Evolutionary conservation across 129 eudicot species (phyloP).

Genomic region (Helichrysum umbraculigerum): DNA sequence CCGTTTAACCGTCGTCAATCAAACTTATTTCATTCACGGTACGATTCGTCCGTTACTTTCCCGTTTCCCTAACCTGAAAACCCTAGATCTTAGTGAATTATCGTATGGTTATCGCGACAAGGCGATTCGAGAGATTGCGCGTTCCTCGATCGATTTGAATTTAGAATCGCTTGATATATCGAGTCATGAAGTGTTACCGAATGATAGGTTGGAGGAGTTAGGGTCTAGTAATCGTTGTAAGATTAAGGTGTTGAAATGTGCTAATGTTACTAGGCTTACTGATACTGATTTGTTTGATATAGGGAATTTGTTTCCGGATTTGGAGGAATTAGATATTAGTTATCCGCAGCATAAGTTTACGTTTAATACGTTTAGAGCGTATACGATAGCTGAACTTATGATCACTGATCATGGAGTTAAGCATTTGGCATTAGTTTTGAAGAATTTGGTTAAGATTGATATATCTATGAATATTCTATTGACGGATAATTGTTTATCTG

Average conservation of each 20-base stretch:
- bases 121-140: constrained; percentile 32
- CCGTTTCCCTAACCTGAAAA: constrained; percentile 45
- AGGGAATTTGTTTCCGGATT: constrained; percentile 29
- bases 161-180: constrained; percentile 46
- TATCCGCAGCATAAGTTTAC: constrained; percentile 40
- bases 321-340: constrained; percentile 65
- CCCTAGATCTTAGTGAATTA: constrained; percentile 43
- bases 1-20: constrained; percentile 31
- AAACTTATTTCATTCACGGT: constrained; percentile 38
- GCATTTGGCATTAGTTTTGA: constrained; percentile 36
- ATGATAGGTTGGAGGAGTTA: constrained; percentile 30
- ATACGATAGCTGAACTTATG: constrained; percentile 18
- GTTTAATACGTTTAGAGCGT: neutral
- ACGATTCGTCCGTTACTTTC: constrained; percentile 35
- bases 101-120: constrained; percentile 20
- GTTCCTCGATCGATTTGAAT: constrained; percentile 20
- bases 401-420: constrained; percentile 55
- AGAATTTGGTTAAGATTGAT: constrained; percentile 39
- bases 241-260: constrained; percentile 56
- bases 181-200: constrained; percentile 34
- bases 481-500: constrained; percentile 40
- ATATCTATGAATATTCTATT: constrained; percentile 51
- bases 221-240: constrained; percentile 30
- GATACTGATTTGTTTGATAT: constrained; percentile 49
- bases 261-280: constrained; percentile 23